Base-by-base conservation (phyloP, 176 grass and related monocot genomes). In the Oryza australiensis region DNA sequence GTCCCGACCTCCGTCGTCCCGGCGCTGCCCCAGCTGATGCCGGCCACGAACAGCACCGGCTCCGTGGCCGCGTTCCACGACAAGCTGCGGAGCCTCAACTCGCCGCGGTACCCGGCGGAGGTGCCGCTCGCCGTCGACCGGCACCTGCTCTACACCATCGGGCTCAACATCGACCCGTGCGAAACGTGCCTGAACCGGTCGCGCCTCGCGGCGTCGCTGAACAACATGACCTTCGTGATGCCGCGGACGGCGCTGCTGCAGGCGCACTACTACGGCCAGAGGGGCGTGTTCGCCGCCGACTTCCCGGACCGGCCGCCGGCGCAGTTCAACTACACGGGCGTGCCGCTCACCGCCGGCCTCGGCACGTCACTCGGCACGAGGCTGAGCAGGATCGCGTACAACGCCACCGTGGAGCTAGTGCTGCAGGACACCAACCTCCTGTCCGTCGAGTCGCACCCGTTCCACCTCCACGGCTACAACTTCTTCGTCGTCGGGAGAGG, bases 171-270 rank as follows among this genome's bases (percentile, higher is more conserved):
- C 32, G 88, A 94, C 64, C 80, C 83, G 1, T 94, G 92, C 80
- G 34, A 57, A 6, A 71, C 86, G 41, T 94, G 92, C 29, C 15
- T 70, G 30, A 91, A 87, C 12, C 46, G 72, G 5, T 78, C 89
- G 15, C 73, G 84, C 64, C 81, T 91, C 76, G 79, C 80, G 10
- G 88, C 85, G 74, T 91, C 92, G 1, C 76, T 94, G 5, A 94
- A 94, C 81, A 94, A 91, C 83, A 82, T 94, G 83, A 91, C 92
- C 23, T 94, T 91, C 74, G 80, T 85, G 24, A 84, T 89, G 89
- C 92, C 92, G 4, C 14, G 30, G 35, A 66, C 85, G 7, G 90
- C 68, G 22, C 73, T 92, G 14, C 80, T 89, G 24, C 83, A 92
- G 80, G 90, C 87, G 3, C 90, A 89, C 83, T 87, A 89, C 84